Conservation (phyloP, 495 filamentous ascomycete genomes). For the Astrothelium subdiscretum region DNA sequence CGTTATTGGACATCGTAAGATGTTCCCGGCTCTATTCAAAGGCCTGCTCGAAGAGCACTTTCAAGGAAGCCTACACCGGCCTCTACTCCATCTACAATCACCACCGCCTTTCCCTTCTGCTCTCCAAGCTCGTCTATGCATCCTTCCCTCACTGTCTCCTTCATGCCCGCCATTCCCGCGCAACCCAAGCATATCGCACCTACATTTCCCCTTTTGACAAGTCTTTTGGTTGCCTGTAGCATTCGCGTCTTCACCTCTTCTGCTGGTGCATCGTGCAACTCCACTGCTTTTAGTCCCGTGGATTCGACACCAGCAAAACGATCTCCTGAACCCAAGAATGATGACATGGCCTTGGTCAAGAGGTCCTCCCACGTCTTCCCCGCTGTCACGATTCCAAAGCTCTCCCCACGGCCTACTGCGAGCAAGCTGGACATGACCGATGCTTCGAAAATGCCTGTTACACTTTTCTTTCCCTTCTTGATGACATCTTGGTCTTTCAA, state of each 20-base stretch:
- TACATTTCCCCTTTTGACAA: constrained; percentile 48
- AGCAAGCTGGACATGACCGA: constrained; percentile 49
- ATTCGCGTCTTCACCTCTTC: constrained; percentile 56
- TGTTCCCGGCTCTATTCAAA: constrained; percentile 9
- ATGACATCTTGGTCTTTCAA: constrained; percentile 37
- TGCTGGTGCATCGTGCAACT: constrained; percentile 58
- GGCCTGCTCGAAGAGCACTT: constrained; percentile 26
- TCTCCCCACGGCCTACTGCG: constrained; percentile 35
- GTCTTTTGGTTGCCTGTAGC: constrained; percentile 46
- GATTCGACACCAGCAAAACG: constrained; percentile 71
- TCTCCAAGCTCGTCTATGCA: constrained; percentile 53
- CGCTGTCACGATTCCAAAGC: constrained; percentile 84
- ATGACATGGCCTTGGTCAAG: constrained; percentile 48
- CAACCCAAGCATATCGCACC: constrained; percentile 65
- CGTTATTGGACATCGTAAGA: background rate
- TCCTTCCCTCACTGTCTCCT: constrained; percentile 61
- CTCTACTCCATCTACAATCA: constrained; percentile 75
- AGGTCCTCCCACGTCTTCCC: constrained; percentile 72
- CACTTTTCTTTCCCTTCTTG: constrained; percentile 35
- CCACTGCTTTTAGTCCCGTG: constrained; percentile 69
- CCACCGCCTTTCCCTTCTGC: constrained; percentile 45
- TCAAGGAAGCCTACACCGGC: constrained; percentile 63
- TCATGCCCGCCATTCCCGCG: constrained; percentile 88
- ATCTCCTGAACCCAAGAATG: constrained; percentile 36
- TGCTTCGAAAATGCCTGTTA: constrained; percentile 84